Evolutionary conservation across 148 eudicot genomes (phyloP), one percentile per base, ranked within the genome.

Genomic region (Silene conica): DNA sequence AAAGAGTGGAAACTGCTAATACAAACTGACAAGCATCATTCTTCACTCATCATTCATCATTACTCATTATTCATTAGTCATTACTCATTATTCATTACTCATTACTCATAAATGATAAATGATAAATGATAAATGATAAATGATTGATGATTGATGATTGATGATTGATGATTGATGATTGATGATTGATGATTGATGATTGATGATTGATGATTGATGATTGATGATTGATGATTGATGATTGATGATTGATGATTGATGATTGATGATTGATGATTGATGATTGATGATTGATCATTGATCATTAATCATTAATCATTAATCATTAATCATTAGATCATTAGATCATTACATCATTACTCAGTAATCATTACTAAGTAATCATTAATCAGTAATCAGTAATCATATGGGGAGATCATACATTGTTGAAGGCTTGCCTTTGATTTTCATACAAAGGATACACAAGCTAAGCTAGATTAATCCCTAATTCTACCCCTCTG

Each of bases 381-480:
- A 26, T 26, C 28, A 26, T 26, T 26, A 26, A 26, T 26, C 28
- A 2, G 1, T 13, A 31, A 65, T 13, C 11, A 20, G 11, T 65
- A 3, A 15, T 10, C 21, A 54, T 54, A 16, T 22, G 54, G 21
- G 55, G 16, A 31, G 34, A 2, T 31, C 34, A 31, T 31, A 31
- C 34, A 31, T 31, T 31, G 34, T 31, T 31, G 6, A 38, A 38
- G 43, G 54, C 48, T 20, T 63, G 48, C 34, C 8, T 9, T 34
- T 65, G 52, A 1, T 20, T 31, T 38, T 12, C 6, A 0, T n/a
- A 52, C 21, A 18, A 52, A 34, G 21, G 34, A 19, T 55, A 59
- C 18, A n/a, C 48, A 66, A 31, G 63, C 63, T 74, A 54, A 54
- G 34, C 59, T 58, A 70, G 50, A 65, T 21, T 18, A 74, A 54